Base-by-base conservation (phyloP, 2,329 filamentous ascomycete genomes). In the Clonostachys chloroleuca region DNA sequence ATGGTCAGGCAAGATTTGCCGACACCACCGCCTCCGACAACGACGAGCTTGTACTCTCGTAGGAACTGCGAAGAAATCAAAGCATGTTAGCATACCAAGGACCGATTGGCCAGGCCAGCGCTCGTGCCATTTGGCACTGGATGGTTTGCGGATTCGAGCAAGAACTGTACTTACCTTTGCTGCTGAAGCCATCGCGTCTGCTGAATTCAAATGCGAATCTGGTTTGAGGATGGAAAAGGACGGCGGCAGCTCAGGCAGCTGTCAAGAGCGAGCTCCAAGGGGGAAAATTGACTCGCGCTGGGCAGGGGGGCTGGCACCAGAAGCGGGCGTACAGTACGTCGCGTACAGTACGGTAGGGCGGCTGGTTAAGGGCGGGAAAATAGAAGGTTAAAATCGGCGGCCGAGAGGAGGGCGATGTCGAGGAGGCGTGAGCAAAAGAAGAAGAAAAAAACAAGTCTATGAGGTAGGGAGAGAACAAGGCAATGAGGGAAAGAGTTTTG, bases 1-100 rank as follows among this genome's bases (percentile, higher is more conserved):
- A 99, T 97, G 50, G 94, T 97, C 78, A 99, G 82, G 75, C 94
- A 97, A 52, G 92, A 97, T 80, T 99, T 99, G 75, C 94, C 94
- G 56, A 99, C 94, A 70, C 94, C 94, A 80, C 94, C 94, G 62
- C 95, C 94, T 60, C 94, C 94, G 56, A 99, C 92, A 52, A 97
- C 94, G 52, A 99, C 94, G 73, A 96, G 74, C 75, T 95, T 95
- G 73, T 96, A 95, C 75, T 94, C 89, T 81, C 89, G 80, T 67
- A 92, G 75, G 66, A 92, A 92, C 87, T 92, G 62, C 44, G 13
- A 30, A 13, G 12, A 12, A 39, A 18, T 30, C 24, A 30, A 8
- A 30, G 8, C 24, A 30, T 30, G 24, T 30, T 30, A 30, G 24
- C 24, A 30, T 9, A 10, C 9, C 24, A 30, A 18, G 42, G 12